Conservation (phyloP, 768 basidiomycete genomes). For the Mycena polygramma region DNA sequence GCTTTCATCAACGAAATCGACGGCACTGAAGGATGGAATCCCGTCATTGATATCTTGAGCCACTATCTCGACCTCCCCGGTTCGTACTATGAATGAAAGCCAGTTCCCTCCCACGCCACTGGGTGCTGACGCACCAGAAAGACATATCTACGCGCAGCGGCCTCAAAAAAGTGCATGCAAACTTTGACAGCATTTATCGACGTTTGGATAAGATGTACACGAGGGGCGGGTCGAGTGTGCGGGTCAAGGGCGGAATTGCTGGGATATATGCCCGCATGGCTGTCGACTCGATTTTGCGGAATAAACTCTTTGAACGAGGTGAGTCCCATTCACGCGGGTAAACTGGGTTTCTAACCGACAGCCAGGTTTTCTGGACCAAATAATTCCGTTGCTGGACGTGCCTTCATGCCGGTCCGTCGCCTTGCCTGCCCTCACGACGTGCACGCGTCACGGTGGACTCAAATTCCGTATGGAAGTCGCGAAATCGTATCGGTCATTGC, state of each 20-base stretch:
- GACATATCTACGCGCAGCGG: constrained; percentile 70
- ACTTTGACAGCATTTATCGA: constrained; percentile 66
- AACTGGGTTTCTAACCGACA: neutral
- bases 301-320: constrained; percentile 73
- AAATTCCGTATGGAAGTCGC: constrained; percentile 66
- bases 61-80: constrained; percentile 68
- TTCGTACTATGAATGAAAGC: constrained; percentile 39
- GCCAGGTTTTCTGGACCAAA: constrained; percentile 67
- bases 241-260: constrained; percentile 67
- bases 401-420: constrained; percentile 65
- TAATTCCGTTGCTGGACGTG: constrained; percentile 66
- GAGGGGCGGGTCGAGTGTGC: constrained; percentile 56
- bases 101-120: neutral
- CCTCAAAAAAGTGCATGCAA: constrained; percentile 71
- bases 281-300: constrained; percentile 68
- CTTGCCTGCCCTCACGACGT: constrained; percentile 66
- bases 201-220: constrained; percentile 65
- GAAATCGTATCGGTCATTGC: constrained; percentile 54
- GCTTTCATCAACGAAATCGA: constrained; percentile 60
- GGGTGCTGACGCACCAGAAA: constrained; percentile 38
- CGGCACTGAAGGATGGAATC: constrained; percentile 62
- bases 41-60: constrained; percentile 62
- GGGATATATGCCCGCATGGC: constrained; percentile 77
- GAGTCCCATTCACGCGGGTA: neutral
- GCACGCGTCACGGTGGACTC: constrained; percentile 73